Base-by-base conservation (phyloP, 192 early-diverging fungal genomes). In the Podila minutissima region DNA sequence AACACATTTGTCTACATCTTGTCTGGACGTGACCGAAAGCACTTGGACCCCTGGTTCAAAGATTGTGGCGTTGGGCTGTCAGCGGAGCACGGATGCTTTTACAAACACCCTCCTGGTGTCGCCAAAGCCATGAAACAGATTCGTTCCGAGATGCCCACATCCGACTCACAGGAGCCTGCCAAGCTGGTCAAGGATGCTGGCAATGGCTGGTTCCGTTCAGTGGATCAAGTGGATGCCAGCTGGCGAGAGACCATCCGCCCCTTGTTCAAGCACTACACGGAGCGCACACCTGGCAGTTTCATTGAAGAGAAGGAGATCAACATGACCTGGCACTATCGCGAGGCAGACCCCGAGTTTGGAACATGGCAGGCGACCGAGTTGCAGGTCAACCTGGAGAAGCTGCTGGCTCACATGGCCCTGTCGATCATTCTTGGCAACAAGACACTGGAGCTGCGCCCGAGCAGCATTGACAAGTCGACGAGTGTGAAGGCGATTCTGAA, bases 301-400 rank as follows among this genome's bases (percentile, higher is more conserved):
- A 95, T 99, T 83, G 98, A 99, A 87, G 95, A 97, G 79, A 99
- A 99, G 88, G 97, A 99, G 82, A 92, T 98, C 64, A 98, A 97
- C 72, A 66, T 99, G 33, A 98, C 97, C 11, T 99, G 97, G 97
- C 96, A 98, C 74, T 99, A 98, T 84, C 91, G 96, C 63, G 95
- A 95, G 83, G 95, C 97, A 0, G 96, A 96, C 72, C 91, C 93
- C 5, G 96, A 98, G 83, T 98, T 97, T 88, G 97, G 97, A 7
- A 85, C 87, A 53, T 99, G 98, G 97, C 97, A 99, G 87, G 97
- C 97, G 46, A 95, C 95, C 59, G 98, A 99, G 84, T 90, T 99
- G 53, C 95, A 97, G 70, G 92, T 96, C 67, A 99, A 99, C 82
- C 74, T 99, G 49, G 97, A 99, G 73, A 97, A 98, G 74, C 89